Evolutionary conservation across 1,139 yeast genomes (phyloP), one percentile per base, ranked within the genome.

Genomic region (Maudiozyma humilis): DNA sequence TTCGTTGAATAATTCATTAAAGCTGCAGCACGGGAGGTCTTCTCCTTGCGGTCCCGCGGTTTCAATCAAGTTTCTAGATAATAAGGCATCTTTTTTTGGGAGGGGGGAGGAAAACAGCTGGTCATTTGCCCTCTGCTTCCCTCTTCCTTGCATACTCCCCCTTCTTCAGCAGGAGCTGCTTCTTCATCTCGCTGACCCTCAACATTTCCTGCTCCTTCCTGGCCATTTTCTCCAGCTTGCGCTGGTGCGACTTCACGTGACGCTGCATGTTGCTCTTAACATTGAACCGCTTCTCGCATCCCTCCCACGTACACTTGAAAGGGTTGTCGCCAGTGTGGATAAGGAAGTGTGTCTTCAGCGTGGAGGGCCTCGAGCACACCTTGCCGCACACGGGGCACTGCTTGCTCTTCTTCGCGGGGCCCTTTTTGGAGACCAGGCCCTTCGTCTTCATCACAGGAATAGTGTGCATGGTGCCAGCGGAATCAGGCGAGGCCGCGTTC

Each of bases 251-350:
- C 60, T 77, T 78, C 54, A 75, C 72, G 61, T 87, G 96, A 52
- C 96, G 69, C 10, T 86, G 73, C 79, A 87, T 76, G 61, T 87
- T 87, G 40, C 88, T 79, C 52, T 86, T 78, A 18, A 87, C 96
- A 33, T 81, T 75, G 62, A 87, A 87, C n/a, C 73, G 58, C 51
- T 83, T 76, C 1, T 80, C 82, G 62, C 96, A 87, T 29, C 74
- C 74, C 1, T 67, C 69, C 77, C 82, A 79, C n/a, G 75, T 73
- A 62, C 96, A 87, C 51, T 68, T 69, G 65, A 77, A 85, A 16
- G 93, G 87, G 59, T 84, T 85, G 58, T 84, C 95, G 3, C 96
- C 96, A 0, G 96, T 86, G 62, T 87, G 96, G 8, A 88, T 80
- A 59, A 84, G 79, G 62, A 76, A 73, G 65, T 87, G 96, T 2